These are phyloP conservation scores for Hymenoscyphus infarciens DNA, from an alignment of 2,329 filamentous ascomycete species.

Conservation along the genomic window DNA sequence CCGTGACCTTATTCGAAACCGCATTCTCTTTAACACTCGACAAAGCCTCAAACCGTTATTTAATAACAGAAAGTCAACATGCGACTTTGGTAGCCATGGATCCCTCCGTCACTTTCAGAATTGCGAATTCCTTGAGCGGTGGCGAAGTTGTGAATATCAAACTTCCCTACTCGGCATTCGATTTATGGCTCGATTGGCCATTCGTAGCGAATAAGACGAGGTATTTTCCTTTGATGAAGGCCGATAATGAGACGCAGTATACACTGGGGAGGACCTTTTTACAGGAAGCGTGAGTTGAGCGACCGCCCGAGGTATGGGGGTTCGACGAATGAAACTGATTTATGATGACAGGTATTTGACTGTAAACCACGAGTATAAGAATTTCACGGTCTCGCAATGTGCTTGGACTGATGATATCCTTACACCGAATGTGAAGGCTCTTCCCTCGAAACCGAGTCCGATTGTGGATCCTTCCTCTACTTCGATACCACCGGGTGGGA, in stretches of 20 bases:
- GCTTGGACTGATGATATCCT: constrained; percentile 1
- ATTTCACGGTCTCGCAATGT: constrained; percentile 12
- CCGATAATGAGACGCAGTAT: constrained; percentile 36
- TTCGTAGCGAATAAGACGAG: constrained; percentile 23
- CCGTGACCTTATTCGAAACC: constrained; percentile 36
- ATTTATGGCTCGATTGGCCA: constrained; percentile 36
- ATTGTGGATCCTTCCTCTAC: neutral
- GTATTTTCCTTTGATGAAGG: constrained; percentile 39
- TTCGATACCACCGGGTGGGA: neutral
- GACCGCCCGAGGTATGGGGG: neutral
- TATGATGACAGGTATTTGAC: constrained; percentile 4
- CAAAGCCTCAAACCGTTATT: constrained; percentile 34
- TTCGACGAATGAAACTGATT: neutral
- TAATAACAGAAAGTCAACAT: constrained; percentile 29
- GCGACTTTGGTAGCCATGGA: constrained; percentile 27
- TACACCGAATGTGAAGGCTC: neutral
- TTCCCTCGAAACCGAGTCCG: neutral
- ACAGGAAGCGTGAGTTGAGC: constrained; percentile 36
- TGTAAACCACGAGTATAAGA: constrained; percentile 9
- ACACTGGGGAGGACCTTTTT: constrained; percentile 39
- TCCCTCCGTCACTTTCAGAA: constrained; percentile 36
- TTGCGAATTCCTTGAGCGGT: constrained; percentile 29
- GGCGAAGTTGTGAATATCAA: constrained; percentile 31
- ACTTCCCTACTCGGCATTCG: constrained; percentile 38
- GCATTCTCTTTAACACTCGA: constrained; percentile 37